Percentiles rank a stretch among this genome's conserved stretches.
phyloP scores from a whole-genome alignment of 345 rosid species.

The Eucalyptus regnans region DNA sequence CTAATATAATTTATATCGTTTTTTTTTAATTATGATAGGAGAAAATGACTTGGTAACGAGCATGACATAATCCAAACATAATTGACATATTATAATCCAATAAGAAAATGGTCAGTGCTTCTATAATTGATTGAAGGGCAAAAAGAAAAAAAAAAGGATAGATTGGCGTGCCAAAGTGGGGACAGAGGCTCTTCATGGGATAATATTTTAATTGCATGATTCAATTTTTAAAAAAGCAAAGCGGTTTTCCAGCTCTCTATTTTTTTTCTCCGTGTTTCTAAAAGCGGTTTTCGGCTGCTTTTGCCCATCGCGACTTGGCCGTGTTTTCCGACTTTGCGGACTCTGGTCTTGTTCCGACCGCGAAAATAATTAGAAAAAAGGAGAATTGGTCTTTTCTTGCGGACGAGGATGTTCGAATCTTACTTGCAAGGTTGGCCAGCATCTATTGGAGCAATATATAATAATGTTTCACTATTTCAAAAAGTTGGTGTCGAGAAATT shows the following conservation, averaged over 20 bases:
- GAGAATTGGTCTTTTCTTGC: background rate
- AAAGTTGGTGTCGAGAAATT: background rate
- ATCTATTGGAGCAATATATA: background rate
- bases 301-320: background rate
- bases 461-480: background rate
- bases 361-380: background rate
- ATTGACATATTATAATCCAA: background rate
- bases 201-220: background rate
- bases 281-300: background rate
- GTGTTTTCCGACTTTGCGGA: background rate
- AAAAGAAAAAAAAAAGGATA: background rate
- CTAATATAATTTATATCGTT: background rate
- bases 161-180: background rate
- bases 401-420: background rate
- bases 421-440: background rate
- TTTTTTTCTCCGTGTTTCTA: background rate
- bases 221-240: background rate
- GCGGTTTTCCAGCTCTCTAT: background rate
- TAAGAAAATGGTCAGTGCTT: background rate
- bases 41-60: background rate
- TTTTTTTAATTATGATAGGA: background rate
- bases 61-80: background rate
- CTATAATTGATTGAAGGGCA: background rate
- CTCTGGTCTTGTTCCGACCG: background rate
- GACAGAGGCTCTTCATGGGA: background rate